A percentile compares a stretch with the other conserved stretches of the same genome.
Conservation (phyloP, 768 basidiomycete species). For the Boletus tomentosulus region DNA sequence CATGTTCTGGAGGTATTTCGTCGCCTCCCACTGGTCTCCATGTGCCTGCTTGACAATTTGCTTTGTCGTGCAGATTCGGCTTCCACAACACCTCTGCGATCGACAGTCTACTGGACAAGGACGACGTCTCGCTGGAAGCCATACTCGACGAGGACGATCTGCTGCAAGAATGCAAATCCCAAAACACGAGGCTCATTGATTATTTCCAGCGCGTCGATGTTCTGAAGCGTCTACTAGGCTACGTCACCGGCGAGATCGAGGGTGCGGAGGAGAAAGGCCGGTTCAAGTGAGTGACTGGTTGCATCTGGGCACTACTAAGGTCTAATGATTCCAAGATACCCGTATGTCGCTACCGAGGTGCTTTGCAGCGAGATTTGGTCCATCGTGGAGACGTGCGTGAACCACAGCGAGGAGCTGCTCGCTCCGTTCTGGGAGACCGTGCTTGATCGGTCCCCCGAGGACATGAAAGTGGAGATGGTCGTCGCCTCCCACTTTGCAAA, state of each 20-base stretch:
- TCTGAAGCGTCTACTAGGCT: conserved; percentile 72
- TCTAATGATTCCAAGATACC: conserved; percentile 56
- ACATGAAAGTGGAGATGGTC: conserved; percentile 81
- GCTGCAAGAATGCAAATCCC: conserved; percentile 90
- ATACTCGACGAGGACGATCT: conserved; percentile 93
- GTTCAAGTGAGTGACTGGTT: conserved; percentile 64
- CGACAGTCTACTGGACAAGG: conserved; percentile 87
- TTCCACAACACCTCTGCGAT: conserved; percentile 87
- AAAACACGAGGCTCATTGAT: conserved; percentile 85
- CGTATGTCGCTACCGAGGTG: conserved; percentile 90
- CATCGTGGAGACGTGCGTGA: conserved; percentile 85
- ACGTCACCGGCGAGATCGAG: conserved; percentile 86
- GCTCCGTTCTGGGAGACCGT: conserved; percentile 91
- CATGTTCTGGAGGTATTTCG: conserved; percentile 49
- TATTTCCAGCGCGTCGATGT: conserved; percentile 83
- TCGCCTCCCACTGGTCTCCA: not conserved
- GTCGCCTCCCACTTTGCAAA: conserved; percentile 94
- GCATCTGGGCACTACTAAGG: not conserved
- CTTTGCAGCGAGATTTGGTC: conserved; percentile 95
- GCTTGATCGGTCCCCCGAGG: conserved; percentile 72
- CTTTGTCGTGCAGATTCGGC: conserved; percentile 60
- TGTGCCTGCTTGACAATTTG: conserved; percentile 1
- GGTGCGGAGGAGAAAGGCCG: conserved; percentile 71
- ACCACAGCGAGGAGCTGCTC: conserved; percentile 65
- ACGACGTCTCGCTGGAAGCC: conserved; percentile 83